These are phyloP conservation scores for Fusarium decemcellulare DNA, from an alignment of 2,329 filamentous ascomycete genomes.

Conservation along the genomic window DNA sequence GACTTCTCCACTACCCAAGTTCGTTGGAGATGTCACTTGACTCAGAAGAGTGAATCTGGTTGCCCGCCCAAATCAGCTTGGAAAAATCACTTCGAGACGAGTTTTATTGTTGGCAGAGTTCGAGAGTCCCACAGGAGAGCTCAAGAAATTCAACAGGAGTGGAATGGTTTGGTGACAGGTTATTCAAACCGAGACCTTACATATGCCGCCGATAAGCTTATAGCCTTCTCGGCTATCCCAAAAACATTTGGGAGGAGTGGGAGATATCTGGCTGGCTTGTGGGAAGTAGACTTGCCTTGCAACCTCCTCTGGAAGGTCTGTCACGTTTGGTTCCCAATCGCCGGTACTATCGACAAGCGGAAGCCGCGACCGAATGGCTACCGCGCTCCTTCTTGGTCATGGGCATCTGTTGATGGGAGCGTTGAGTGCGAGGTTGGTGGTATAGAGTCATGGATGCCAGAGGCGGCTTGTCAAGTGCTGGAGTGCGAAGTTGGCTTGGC, in stretches of 20 bases:
- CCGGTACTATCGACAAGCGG: neutral
- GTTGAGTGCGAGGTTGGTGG: neutral
- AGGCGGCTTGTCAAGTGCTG: neutral
- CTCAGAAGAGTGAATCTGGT: neutral
- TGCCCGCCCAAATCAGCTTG: neutral
- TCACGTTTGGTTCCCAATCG: neutral
- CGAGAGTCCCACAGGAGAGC: too few relatives aligned
- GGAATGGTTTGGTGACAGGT: neutral
- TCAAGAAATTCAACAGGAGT: neutral
- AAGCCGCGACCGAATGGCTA: neutral
- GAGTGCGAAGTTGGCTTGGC: neutral
- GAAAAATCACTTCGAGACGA: neutral
- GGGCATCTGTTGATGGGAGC: conserved; percentile 3
- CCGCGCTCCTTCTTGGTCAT: conserved; percentile 1
- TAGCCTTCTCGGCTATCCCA: conserved; percentile 5
- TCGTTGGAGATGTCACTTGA: neutral
- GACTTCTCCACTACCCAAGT: neutral
- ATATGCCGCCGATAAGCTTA: neutral
- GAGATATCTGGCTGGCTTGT: neutral
- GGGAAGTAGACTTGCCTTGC: neutral
- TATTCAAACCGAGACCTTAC: neutral
- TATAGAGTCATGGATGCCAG: neutral
- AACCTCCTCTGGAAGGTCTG: neutral
- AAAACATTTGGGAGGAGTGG: neutral
- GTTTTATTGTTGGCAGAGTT: neutral